Evolutionary conservation across 1,284 basidiomycete genomes (phyloP), one percentile per base, ranked within the genome.

Genomic region (Tylopilus sp.): DNA sequence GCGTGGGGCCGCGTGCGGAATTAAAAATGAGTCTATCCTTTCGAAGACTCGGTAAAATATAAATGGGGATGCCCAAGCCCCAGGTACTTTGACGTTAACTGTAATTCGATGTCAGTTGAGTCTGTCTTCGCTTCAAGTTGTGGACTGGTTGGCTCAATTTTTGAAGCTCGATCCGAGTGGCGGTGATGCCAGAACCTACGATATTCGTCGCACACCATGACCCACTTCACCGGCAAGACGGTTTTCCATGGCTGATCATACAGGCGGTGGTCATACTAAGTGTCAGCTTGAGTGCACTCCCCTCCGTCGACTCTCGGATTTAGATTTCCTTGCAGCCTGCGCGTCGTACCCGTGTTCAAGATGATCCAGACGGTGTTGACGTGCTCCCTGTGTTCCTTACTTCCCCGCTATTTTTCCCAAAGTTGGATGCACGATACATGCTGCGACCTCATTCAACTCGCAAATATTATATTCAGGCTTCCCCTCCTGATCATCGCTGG

Each of bases 361-460:
- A 50, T 29, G 53, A 26, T 44, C 17, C 35, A 31, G 26, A 43
- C 19, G 8, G 28, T 33, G 22, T 20, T 42, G 19, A 46, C 33
- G 13, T 52, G 53, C 28, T 42, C 56, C 17, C 22, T 45, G 25
- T 61, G 60, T 37, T 48, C 52, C 1, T 26, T 49, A 14, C 25
- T 50, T 47, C 47, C 50, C 20, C 9, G 7, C 8, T 20, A 26
- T 39, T 36, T 61, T n/a, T 35, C 33, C 13, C 26, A 43, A 29
- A 24, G 26, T 11, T 55, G 56, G 59, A 14, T 42, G n/a, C 25
- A 25, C 20, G 35, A 22, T 13, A 11, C n/a, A 32, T 43, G 42
- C 4, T 56, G 22, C 33, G 8, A 32, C 24, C 22, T 33, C 17
- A 22, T 58, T 31, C 29, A 24, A 9, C 15, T 60, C 15, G 42